A percentile compares a stretch with the other conserved stretches of the same genome.
phyloP scores from a whole-genome alignment of 805 yeast genomes.

The Candida berthetii region DNA sequence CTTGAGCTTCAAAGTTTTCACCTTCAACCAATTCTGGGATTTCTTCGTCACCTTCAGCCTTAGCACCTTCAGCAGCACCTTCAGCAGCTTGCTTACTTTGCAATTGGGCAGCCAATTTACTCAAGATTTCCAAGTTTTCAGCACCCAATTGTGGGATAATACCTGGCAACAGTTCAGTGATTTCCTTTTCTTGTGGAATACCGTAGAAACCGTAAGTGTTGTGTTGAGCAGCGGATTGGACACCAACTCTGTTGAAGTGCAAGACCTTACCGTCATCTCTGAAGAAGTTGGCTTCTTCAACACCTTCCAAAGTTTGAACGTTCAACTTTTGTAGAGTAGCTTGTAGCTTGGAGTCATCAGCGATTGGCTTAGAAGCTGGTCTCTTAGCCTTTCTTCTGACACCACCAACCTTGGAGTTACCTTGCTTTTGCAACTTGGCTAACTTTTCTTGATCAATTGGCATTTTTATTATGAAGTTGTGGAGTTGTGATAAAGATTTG shows the following conservation, averaged over 20 bases:
- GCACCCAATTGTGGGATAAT: slow-evolving; percentile 95
- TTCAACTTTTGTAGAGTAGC: slow-evolving; percentile 83
- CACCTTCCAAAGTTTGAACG: slow-evolving; percentile 82
- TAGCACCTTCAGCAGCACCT: slow-evolving; percentile 40
- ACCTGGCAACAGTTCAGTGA: slow-evolving; percentile 89
- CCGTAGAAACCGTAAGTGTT: slow-evolving; percentile 96
- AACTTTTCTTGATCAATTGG: slow-evolving; percentile 91
- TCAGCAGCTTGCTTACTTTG: slow-evolving; percentile 47
- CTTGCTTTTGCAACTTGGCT: slow-evolving; percentile 85
- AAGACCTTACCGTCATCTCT: slow-evolving; percentile 93
- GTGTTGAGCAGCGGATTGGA: slow-evolving; percentile 85
- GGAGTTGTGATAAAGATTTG: too few species aligned
- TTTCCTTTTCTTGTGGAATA: slow-evolving; percentile 85
- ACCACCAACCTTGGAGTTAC: slow-evolving; percentile 76
- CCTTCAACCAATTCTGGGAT: slow-evolving; percentile 77
- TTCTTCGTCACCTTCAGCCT: slow-evolving; percentile 39
- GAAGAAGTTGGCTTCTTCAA: slow-evolving; percentile 98
- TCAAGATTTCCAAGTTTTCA: slow-evolving; percentile 85
- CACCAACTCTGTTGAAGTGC: slow-evolving; percentile 95
- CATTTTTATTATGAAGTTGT: slow-evolving; percentile 37
- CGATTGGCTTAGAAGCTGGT: slow-evolving; percentile 55
- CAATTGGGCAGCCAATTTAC: slow-evolving; percentile 84
- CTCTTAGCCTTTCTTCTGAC: slow-evolving; percentile 93
- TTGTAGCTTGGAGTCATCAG: slow-evolving; percentile 88
- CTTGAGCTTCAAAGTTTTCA: slow-evolving; percentile 49